A percentile compares a stretch with the other conserved stretches of the same genome.
Evolutionary conservation across 768 basidiomycete species (phyloP).

Genomic region (Leccinum fibrillosum): DNA sequence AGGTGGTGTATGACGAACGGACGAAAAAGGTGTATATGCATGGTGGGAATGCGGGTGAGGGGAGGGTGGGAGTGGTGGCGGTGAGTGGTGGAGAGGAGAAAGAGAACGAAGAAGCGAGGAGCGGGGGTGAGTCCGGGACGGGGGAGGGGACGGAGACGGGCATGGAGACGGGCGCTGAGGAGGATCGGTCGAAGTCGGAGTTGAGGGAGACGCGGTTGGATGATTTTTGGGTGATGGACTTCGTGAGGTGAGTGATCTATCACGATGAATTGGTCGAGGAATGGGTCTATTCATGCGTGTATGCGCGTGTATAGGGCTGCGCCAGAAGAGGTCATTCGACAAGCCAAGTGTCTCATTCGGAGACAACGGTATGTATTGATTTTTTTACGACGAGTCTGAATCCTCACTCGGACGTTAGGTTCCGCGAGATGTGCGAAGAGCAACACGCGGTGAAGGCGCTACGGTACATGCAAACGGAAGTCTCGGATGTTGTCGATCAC

Average conservation of each 20-base stretch:
- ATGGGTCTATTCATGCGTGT: background rate
- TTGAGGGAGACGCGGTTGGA: constrained; percentile 52
- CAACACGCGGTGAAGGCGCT: constrained; percentile 57
- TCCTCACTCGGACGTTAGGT: constrained; percentile 40
- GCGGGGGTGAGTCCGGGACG: background rate
- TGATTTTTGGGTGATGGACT: constrained; percentile 76
- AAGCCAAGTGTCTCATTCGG: constrained; percentile 61
- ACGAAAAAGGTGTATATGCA: constrained; percentile 63
- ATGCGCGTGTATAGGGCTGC: constrained; percentile 43
- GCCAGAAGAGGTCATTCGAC: constrained; percentile 59
- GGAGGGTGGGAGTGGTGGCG: constrained; percentile 13
- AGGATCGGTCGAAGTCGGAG: constrained; percentile 5
- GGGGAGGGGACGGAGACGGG: constrained; percentile 13
- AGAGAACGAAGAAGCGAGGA: constrained; percentile 14
- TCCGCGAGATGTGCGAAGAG: constrained; percentile 79
- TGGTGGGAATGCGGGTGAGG: constrained; percentile 68
- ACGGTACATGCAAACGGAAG: constrained; percentile 65
- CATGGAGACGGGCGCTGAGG: constrained; percentile 2
- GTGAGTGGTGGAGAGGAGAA: constrained; percentile 22
- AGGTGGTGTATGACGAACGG: constrained; percentile 61
- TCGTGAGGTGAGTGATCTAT: constrained; percentile 50
- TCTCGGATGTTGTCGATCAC: constrained; percentile 72
- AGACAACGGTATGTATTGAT: constrained; percentile 60
- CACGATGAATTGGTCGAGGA: background rate
- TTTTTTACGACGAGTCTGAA: background rate